Evolutionary conservation across 1,284 basidiomycete species (phyloP).

Genomic region (Phenoliferia sp.): DNA sequence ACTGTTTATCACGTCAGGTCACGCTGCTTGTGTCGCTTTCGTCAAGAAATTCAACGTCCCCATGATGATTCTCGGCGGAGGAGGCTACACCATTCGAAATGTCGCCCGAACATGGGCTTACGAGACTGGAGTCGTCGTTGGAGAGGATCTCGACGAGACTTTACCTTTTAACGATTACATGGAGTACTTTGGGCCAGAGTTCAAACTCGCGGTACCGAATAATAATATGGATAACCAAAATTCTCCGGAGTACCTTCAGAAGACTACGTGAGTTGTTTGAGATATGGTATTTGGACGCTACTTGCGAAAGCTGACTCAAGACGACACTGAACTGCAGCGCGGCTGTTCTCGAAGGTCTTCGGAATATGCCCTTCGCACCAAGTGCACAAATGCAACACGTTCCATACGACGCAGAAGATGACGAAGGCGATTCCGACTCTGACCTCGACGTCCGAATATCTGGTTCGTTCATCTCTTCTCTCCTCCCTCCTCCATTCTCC

Average conservation of each 20-base stretch:
- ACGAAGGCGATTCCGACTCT: slow-evolving; percentile 51
- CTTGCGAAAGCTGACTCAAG: neutral
- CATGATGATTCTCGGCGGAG: slow-evolving; percentile 86
- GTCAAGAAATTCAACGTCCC: slow-evolving; percentile 80
- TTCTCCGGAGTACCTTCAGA: slow-evolving; percentile 73
- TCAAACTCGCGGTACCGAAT: slow-evolving; percentile 80
- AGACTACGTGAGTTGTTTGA: slow-evolving; percentile 58
- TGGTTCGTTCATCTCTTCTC: neutral
- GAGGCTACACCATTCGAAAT: slow-evolving; percentile 89
- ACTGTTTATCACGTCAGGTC: slow-evolving; percentile 44
- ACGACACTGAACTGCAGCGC: too few species aligned
- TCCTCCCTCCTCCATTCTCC: neutral
- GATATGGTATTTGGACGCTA: neutral
- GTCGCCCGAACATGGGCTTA: slow-evolving; percentile 93
- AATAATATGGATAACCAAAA: slow-evolving; percentile 97
- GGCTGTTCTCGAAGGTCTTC: slow-evolving; percentile 71
- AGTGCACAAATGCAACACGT: slow-evolving; percentile 83
- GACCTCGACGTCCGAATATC: slow-evolving; percentile 43
- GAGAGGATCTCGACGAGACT: slow-evolving; percentile 69
- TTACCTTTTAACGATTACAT: slow-evolving; percentile 94
- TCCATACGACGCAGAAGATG: slow-evolving; percentile 61
- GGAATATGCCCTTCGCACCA: slow-evolving; percentile 72
- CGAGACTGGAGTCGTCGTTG: slow-evolving; percentile 91
- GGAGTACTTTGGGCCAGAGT: slow-evolving; percentile 96
- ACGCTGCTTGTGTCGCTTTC: slow-evolving; percentile 85